These are phyloP conservation scores for Paraphaeosphaeria minitans DNA, from an alignment of 2,329 filamentous ascomycete species.

Conservation along the genomic window DNA sequence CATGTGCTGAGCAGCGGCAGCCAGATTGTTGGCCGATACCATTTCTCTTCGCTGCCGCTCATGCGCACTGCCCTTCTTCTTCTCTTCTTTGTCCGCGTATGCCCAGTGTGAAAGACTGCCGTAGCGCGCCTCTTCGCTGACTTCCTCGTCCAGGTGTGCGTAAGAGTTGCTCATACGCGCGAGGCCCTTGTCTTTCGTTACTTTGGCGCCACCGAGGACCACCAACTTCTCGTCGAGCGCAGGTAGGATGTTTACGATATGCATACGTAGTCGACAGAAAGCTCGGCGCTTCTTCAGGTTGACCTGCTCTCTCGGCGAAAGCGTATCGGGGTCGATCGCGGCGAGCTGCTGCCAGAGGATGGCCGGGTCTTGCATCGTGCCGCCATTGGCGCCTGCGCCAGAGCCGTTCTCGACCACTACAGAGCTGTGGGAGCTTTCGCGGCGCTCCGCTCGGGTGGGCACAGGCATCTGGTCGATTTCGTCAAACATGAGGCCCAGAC, in stretches of 20 bases:
- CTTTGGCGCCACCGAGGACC: constrained; percentile 89
- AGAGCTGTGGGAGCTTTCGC: constrained; percentile 32
- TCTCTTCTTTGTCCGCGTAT: constrained; percentile 77
- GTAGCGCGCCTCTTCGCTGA: constrained; percentile 92
- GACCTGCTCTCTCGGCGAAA: constrained; percentile 46
- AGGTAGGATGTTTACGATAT: constrained; percentile 82
- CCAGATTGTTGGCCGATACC: constrained; percentile 70
- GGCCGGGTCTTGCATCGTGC: constrained; percentile 23
- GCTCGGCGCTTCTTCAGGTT: constrained; percentile 72
- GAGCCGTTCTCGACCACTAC: constrained; percentile 46
- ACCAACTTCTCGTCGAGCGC: constrained; percentile 98
- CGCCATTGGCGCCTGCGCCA: constrained; percentile 47
- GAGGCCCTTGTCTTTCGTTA: constrained; percentile 84
- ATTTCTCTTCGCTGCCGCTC: constrained; percentile 81
- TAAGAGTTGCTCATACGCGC: constrained; percentile 84
- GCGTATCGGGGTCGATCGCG: constrained; percentile 31
- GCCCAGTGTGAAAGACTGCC: constrained; percentile 95
- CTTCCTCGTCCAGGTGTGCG: constrained; percentile 83
- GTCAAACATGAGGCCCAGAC: constrained; percentile 76
- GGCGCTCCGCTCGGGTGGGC: constrained; percentile 43
- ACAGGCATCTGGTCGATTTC: constrained; percentile 59
- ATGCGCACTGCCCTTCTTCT: constrained; percentile 63
- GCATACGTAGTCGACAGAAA: constrained; percentile 77
- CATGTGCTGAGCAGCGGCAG: constrained; percentile 72
- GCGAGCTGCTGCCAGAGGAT: constrained; percentile 33